Evolutionary conservation across 1,139 yeast species (phyloP).

Genomic region (Yamadazyma buinensis): DNA sequence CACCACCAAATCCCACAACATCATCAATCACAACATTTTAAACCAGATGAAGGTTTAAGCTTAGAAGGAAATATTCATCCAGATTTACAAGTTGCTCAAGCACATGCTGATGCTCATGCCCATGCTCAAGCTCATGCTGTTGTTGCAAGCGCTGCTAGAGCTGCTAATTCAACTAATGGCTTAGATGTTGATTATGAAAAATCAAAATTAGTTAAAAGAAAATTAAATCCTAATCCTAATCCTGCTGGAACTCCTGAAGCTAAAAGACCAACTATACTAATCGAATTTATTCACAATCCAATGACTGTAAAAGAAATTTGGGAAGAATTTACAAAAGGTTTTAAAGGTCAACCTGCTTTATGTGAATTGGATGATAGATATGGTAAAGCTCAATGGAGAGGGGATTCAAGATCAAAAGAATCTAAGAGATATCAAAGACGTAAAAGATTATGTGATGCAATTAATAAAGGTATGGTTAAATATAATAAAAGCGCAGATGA

Average conservation of each 20-base stretch:
- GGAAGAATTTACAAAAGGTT: constrained; percentile 46
- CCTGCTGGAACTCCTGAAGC: constrained; percentile 7
- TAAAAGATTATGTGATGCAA: constrained; percentile 44
- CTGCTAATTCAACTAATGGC: constrained; percentile 8
- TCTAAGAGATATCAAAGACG: constrained; percentile 44
- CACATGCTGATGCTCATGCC: constrained; percentile 30
- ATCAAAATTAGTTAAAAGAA: constrained; percentile 13
- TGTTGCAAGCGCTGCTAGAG: constrained; percentile 30
- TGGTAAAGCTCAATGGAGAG: constrained; percentile 48
- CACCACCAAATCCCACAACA: neutral
- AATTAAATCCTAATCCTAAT: constrained; percentile 7
- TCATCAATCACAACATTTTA: constrained; percentile 7
- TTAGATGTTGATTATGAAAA: constrained; percentile 15
- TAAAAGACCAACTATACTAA: constrained; percentile 34
- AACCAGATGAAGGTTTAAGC: constrained; percentile 8
- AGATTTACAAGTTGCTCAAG: constrained; percentile 25
- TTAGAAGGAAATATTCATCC: constrained; percentile 16
- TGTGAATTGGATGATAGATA: constrained; percentile 42
- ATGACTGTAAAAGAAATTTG: constrained; percentile 45
- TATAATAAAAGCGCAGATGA: constrained; percentile 43
- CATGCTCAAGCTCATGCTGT: constrained; percentile 39
- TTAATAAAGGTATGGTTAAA: constrained; percentile 39
- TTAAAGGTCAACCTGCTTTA: constrained; percentile 44
- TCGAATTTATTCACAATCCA: constrained; percentile 45
- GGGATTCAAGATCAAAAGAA: constrained; percentile 46